Conservation (phyloP, 2,329 filamentous ascomycete genomes). For the Phyllosticta citriasiana region DNA sequence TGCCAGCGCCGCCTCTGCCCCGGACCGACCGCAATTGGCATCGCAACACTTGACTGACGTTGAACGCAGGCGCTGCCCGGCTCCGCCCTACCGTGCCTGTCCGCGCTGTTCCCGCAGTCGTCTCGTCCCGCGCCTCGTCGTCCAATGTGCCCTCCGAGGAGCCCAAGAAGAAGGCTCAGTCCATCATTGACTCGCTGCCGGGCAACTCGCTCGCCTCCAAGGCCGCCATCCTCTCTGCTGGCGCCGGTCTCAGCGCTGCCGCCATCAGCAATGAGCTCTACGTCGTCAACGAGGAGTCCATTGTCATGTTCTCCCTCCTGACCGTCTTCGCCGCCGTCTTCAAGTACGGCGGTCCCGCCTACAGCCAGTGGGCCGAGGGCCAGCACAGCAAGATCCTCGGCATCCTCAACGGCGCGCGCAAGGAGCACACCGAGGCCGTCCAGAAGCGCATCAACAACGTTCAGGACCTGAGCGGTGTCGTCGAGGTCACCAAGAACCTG, state of each 20-base stretch:
- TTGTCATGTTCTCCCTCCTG: conserved; percentile 85
- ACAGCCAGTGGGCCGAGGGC: conserved; percentile 81
- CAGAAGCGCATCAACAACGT: conserved; percentile 91
- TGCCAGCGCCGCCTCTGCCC: conserved; percentile 34
- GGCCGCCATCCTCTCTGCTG: conserved; percentile 91
- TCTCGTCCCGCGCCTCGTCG: conserved; percentile 61
- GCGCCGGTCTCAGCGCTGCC: conserved; percentile 81
- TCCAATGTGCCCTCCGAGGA: conserved; percentile 76
- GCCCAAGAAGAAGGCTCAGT: conserved; percentile 94
- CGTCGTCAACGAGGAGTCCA: conserved; percentile 97
- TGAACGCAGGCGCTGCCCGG: conserved; percentile 67
- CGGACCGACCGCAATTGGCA: conserved; percentile 30
- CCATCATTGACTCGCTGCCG: conserved; percentile 84
- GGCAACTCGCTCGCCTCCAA: conserved; percentile 90
- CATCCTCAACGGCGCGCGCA: conserved; percentile 88
- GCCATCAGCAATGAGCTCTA: conserved; percentile 99
- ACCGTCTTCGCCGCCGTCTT: conserved; percentile 87
- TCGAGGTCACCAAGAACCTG: conserved; percentile 92
- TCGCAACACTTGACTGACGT: conserved; percentile 19
- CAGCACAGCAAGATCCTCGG: conserved; percentile 89
- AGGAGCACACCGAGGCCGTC: conserved; percentile 91
- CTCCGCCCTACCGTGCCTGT: conserved; percentile 66
- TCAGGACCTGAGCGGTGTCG: conserved; percentile 85
- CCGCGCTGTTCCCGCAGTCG: conserved; percentile 65
- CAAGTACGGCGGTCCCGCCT: conserved; percentile 87